Percentiles rank a stretch among this genome's conserved stretches.
phyloP scores from a whole-genome alignment of 805 yeast genomes.

The Wickerhamiella australiensis region DNA sequence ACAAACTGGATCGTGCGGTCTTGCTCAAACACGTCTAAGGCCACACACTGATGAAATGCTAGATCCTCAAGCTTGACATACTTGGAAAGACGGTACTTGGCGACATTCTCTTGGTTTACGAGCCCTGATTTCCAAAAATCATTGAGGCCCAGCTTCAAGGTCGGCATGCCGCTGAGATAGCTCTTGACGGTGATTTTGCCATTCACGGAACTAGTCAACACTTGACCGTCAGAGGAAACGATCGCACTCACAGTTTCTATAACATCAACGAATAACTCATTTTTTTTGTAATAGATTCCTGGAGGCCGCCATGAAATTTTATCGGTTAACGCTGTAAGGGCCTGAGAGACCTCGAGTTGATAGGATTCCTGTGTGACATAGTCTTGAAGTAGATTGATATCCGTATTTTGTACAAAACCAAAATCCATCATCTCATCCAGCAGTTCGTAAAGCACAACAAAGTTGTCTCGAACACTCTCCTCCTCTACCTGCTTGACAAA shows the following conservation, averaged over 20 bases:
- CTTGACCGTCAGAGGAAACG: conserved; percentile 46
- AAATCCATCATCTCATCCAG: conserved; percentile 82
- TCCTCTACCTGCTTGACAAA: conserved; percentile 41
- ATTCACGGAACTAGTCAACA: conserved; percentile 51
- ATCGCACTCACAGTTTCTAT: conserved; percentile 61
- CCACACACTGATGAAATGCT: conserved; percentile 82
- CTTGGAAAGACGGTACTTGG: conserved; percentile 23
- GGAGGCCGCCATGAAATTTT: conserved; percentile 86
- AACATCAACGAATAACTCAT: conserved; percentile 82
- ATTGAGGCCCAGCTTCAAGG: conserved; percentile 61
- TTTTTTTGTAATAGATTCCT: conserved; percentile 75
- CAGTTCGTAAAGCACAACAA: conserved; percentile 64
- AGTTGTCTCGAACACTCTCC: conserved; percentile 58
- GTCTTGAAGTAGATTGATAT: conserved; percentile 62
- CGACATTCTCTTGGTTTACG: conserved; percentile 6
- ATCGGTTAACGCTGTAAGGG: conserved; percentile 64
- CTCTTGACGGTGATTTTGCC: conserved; percentile 67
- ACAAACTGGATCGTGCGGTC: conserved; percentile 56
- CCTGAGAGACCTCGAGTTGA: conserved; percentile 34
- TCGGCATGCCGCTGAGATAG: conserved; percentile 85
- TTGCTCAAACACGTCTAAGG: conserved; percentile 48
- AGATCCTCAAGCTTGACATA: conserved; percentile 45
- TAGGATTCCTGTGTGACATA: conserved; percentile 52
- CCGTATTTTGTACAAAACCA: conserved; percentile 79
- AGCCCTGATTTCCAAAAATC: conserved; percentile 22